Percentiles rank a stretch among this genome's conserved stretches.
Evolutionary conservation across 1,284 basidiomycete species (phyloP).

Genomic region (Vanrija sp.): DNA sequence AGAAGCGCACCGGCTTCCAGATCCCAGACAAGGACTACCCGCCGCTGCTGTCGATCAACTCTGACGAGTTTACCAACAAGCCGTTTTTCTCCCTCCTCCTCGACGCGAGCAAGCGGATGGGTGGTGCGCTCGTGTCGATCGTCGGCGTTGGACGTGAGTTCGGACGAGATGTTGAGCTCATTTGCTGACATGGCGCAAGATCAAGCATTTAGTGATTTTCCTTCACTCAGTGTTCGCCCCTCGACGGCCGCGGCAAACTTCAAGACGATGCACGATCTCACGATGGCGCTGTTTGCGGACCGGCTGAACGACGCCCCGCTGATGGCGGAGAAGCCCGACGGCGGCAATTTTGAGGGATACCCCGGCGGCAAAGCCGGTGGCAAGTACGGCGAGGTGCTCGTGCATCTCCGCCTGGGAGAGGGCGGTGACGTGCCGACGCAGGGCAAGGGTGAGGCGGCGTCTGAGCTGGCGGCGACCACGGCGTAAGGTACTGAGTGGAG

Average conservation of each 20-base stretch:
- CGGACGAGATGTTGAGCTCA: neutral
- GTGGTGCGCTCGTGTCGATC: conserved; percentile 34
- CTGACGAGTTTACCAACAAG: conserved; percentile 65
- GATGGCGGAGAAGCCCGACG: conserved; percentile 25
- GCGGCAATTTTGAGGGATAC: conserved; percentile 13
- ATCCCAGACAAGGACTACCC: conserved; percentile 30
- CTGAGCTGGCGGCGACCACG: too few relatives aligned
- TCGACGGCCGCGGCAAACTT: conserved; percentile 19
- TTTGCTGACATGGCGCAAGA: conserved; percentile 22
- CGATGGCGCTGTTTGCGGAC: conserved; percentile 25
- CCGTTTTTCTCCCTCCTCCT: conserved; percentile 61
- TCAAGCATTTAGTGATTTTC: conserved; percentile 46
- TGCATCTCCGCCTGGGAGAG: neutral
- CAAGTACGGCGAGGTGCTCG: conserved; percentile 1
- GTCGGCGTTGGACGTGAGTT: conserved; percentile 38
- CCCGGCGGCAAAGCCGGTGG: conserved; percentile 1
- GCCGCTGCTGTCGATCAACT: conserved; percentile 62
- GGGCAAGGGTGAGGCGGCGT: too few relatives aligned
- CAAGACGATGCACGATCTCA: conserved; percentile 32
- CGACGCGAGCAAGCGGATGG: conserved; percentile 51
- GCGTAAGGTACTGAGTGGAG: too few relatives aligned
- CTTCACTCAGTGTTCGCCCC: conserved; percentile 23
- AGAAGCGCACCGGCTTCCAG: conserved; percentile 43
- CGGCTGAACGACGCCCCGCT: conserved; percentile 12
- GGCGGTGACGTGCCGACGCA: too few relatives aligned